Evolutionary conservation across 805 yeast genomes (phyloP).

Genomic region (Spathaspora boniae): DNA sequence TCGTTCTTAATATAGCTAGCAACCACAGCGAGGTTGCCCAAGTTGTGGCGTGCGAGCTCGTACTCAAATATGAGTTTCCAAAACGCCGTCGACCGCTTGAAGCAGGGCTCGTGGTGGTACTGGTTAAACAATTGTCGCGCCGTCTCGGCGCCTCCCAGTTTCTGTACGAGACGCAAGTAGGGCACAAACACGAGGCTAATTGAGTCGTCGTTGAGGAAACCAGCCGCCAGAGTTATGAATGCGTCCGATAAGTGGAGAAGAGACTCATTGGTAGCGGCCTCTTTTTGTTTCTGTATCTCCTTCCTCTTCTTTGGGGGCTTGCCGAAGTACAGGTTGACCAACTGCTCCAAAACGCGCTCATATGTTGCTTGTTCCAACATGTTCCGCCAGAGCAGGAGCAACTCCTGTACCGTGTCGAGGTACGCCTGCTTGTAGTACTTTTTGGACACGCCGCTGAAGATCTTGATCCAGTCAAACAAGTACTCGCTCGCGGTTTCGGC

Average conservation of each 20-base stretch:
- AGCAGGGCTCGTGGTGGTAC: constrained; percentile 21
- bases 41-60: constrained; percentile 39
- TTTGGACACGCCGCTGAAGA: constrained; percentile 17
- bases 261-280: background rate
- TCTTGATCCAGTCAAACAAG: constrained; percentile 21
- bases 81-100: constrained; percentile 44
- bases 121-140: constrained; percentile 29
- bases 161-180: constrained; percentile 28
- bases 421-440: constrained; percentile 18
- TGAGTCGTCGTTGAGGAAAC: constrained; percentile 38
- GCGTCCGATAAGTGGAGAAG: background rate
- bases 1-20: constrained; percentile 42
- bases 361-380: background rate
- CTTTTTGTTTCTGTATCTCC: background rate
- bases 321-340: constrained; percentile 4
- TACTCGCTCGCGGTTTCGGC: constrained; percentile 23
- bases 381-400: constrained; percentile 7
- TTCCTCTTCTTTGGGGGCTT: constrained; percentile 13
- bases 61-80: constrained; percentile 58
- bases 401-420: constrained; percentile 11
- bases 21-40: constrained; percentile 42
- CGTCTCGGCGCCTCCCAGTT: constrained; percentile 2
- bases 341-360: background rate
- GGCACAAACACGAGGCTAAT: constrained; percentile 35
- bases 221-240: constrained; percentile 17